Evolutionary conservation across 176 grass and related monocot genomes (phyloP).

Genomic region (Ensete glaucum): DNA sequence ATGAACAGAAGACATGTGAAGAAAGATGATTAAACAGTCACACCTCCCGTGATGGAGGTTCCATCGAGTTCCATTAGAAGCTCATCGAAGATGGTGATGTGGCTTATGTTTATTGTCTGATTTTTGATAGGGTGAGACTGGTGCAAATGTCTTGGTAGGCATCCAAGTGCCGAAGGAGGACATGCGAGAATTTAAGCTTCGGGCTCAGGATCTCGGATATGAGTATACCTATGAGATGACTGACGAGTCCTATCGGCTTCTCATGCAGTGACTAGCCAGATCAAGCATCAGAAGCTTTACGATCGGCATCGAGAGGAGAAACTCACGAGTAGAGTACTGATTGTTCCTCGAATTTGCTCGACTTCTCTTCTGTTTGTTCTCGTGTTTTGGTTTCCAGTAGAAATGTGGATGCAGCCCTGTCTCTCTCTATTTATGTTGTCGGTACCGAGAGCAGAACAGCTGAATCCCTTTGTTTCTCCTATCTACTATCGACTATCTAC

Average conservation of each 20-base stretch:
- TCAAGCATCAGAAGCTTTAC: background rate
- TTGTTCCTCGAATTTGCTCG: background rate
- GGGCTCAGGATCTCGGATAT: constrained; percentile 49
- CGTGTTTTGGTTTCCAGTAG: background rate
- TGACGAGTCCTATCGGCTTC: constrained; percentile 65
- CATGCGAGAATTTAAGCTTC: constrained; percentile 40
- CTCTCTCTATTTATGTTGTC: background rate
- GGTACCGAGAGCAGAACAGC: background rate
- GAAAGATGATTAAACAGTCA: background rate
- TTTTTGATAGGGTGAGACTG: constrained; percentile 49
- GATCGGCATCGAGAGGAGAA: background rate
- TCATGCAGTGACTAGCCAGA: constrained; percentile 34
- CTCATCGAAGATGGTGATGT: too few species aligned
- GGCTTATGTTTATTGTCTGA: background rate
- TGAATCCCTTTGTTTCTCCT: background rate
- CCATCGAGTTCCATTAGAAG: background rate
- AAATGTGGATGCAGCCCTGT: background rate
- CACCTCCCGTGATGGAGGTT: background rate
- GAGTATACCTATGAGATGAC: constrained; percentile 72
- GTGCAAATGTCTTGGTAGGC: constrained; percentile 88
- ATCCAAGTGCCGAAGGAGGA: constrained; percentile 73
- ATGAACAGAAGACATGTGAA: background rate
- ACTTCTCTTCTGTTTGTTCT: background rate
- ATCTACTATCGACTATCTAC: too few species aligned
- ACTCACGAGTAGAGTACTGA: background rate